Evolutionary conservation across 1,284 basidiomycete species (phyloP), one percentile per base, ranked within the genome.

Genomic region (Abortiporus biennis): DNA sequence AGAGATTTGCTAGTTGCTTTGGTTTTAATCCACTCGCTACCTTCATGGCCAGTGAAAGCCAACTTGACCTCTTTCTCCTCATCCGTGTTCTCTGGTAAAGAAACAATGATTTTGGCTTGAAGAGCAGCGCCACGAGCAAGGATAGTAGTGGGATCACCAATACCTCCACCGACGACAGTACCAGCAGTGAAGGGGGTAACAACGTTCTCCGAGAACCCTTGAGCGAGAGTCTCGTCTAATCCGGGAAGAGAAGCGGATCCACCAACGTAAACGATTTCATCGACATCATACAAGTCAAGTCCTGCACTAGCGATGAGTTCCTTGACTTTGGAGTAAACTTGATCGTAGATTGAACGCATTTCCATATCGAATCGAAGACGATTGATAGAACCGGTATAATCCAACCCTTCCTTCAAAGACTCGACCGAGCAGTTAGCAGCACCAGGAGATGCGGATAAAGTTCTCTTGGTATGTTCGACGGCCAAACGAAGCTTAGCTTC

Each of bases 401-500:
- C 96, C 42, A 90, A 62, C 8, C 96, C 95, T 50, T 96, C 94
- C 62, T 96, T 95, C 50, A 99, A 75, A 1, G 86, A 91, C 69
- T 99, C 94, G 52, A 99, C 89, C 32, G 76, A 80, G 67, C 92
- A 94, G 15, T 89, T 91, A 4, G 94, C 94, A 3, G 88, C 84
- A 32, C 89, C 86, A 12, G 86, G 77, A 29, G 86, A 88, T 0
- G 95, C 95, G 39, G 83, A 86, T 49, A 99, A 73, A 0, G 92
- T 93, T 51, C 93, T 84, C 67, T 99, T 99, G 31, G 93, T 95
- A 61, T 94, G 85, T 62, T 98, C 94, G 46, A 96, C 80, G 15
- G 94, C 92, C 40, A 98, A 81, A 21, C 89, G 78, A 31, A 99
- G 79, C 63, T 96, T 97, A 38, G 92, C 90, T 61, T 93, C 89